A percentile compares a stretch with the other conserved stretches of the same genome.
These are phyloP conservation scores for Penicillium occitanis DNA, from an alignment of 2,329 filamentous ascomycete genomes.

Conservation along the genomic window DNA sequence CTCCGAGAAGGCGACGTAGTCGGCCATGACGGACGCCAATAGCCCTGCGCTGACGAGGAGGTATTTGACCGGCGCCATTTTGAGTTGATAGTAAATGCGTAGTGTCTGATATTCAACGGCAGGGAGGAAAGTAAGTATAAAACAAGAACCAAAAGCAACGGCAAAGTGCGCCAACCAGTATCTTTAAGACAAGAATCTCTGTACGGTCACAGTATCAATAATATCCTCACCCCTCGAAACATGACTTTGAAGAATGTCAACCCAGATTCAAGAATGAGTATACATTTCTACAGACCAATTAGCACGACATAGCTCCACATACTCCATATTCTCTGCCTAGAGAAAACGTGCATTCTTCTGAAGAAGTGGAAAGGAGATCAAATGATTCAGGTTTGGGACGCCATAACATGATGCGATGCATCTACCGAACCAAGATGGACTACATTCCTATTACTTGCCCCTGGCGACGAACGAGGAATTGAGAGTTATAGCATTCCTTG, in stretches of 20 bases:
- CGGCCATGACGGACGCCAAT: conserved; percentile 48
- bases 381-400: neutral
- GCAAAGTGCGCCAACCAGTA: neutral
- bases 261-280: neutral
- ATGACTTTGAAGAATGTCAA: neutral
- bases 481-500: neutral
- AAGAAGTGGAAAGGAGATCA: neutral
- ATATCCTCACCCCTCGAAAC: neutral
- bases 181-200: neutral
- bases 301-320: neutral
- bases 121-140: neutral
- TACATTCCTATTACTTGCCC: neutral
- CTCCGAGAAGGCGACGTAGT: conserved; percentile 53
- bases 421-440: neutral
- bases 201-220: neutral
- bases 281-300: neutral
- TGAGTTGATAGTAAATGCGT: conserved; percentile 24
- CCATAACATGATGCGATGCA: neutral
- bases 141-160: neutral
- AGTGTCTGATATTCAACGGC: neutral
- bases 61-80: conserved; percentile 54
- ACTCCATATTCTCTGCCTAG: neutral
- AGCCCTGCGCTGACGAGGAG: conserved; percentile 50
- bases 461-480: neutral
- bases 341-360: conserved; percentile 2